phyloP scores from a whole-genome alignment of 2,329 filamentous ascomycete genomes.

The Cladophialophora immunda region DNA sequence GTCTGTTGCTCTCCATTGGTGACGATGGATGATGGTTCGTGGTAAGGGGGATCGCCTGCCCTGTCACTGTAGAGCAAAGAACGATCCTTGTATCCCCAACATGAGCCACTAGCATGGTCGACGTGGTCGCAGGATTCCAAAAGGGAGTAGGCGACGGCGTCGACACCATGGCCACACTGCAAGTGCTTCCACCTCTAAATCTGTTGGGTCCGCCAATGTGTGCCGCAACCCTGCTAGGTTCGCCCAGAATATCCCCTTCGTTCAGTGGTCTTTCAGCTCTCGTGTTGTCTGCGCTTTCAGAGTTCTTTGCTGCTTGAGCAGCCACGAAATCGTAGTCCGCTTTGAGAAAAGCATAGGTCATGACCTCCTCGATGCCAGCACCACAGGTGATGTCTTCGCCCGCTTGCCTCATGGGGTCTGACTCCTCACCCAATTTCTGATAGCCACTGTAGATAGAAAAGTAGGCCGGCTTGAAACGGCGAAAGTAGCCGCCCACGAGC shows the following conservation, averaged over 20 bases:
- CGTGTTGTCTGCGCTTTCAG: constrained; percentile 69
- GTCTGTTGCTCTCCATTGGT: constrained; percentile 80
- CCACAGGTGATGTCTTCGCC: constrained; percentile 46
- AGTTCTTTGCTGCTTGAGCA: constrained; percentile 83
- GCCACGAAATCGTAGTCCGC: constrained; percentile 94
- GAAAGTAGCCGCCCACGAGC: constrained; percentile 92
- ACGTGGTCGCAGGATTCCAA: constrained; percentile 89
- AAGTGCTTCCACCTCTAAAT: constrained; percentile 94
- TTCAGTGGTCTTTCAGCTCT: constrained; percentile 81
- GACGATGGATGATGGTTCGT: constrained; percentile 92
- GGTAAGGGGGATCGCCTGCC: constrained; percentile 80
- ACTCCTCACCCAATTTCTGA: constrained; percentile 47
- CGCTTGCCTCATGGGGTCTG: constrained; percentile 34
- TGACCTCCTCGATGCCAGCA: constrained; percentile 62
- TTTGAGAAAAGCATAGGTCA: constrained; percentile 92
- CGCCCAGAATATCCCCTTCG: constrained; percentile 81
- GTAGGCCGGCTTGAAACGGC: constrained; percentile 83
- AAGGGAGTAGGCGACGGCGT: constrained; percentile 91
- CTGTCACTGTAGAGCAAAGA: constrained; percentile 85
- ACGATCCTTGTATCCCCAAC: constrained; percentile 93
- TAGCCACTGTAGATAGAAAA: constrained; percentile 64
- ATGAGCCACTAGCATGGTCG: constrained; percentile 85
- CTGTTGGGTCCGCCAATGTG: constrained; percentile 73
- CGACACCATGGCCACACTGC: constrained; percentile 86
- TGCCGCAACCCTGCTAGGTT: constrained; percentile 58